These are phyloP conservation scores for Pisolithus marmoratus DNA, from an alignment of 768 basidiomycete species.

Conservation along the genomic window DNA sequence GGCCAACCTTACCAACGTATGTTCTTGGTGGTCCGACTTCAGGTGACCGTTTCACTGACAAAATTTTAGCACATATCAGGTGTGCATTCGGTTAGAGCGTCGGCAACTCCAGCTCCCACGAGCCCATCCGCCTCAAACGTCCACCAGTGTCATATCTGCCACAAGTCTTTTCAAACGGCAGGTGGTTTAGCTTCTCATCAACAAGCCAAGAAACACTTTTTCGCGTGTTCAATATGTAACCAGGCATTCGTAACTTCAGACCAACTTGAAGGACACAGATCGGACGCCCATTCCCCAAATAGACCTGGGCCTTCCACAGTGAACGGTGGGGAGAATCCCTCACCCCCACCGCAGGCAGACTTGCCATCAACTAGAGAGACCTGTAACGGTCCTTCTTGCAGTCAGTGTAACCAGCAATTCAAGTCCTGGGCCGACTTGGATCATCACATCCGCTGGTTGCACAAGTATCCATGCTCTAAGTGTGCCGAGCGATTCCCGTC, in stretches of 20 bases:
- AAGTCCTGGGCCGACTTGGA: slow-evolving; percentile 14
- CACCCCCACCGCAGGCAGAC: neutral
- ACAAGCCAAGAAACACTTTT: slow-evolving; percentile 18
- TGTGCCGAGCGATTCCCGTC: slow-evolving; percentile 16
- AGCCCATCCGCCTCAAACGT: slow-evolving; percentile 2
- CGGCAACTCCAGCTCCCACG: neutral
- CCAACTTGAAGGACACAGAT: slow-evolving; percentile 2
- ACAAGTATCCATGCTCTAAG: slow-evolving; percentile 20
- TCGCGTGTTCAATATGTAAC: slow-evolving; percentile 6
- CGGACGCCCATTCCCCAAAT: neutral
- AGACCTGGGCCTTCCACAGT: too few relatives aligned
- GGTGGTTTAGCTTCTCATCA: slow-evolving; percentile 15
- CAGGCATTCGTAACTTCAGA: neutral
- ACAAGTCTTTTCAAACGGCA: slow-evolving; percentile 19
- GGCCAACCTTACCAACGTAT: slow-evolving; percentile 13
- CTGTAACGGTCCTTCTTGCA: slow-evolving; percentile 9
- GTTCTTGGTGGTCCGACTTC: neutral
- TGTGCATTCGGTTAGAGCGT: slow-evolving; percentile 8
- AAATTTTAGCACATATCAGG: slow-evolving; percentile 18
- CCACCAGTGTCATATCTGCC: slow-evolving; percentile 19
- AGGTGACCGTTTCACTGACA: slow-evolving; percentile 1
- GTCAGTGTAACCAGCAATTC: slow-evolving; percentile 15
- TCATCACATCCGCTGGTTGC: slow-evolving; percentile 14
- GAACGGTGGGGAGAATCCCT: neutral
- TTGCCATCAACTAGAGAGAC: neutral